Evolutionary conservation across 768 basidiomycete species (phyloP).

Genomic region (Pleurotus platypus): DNA sequence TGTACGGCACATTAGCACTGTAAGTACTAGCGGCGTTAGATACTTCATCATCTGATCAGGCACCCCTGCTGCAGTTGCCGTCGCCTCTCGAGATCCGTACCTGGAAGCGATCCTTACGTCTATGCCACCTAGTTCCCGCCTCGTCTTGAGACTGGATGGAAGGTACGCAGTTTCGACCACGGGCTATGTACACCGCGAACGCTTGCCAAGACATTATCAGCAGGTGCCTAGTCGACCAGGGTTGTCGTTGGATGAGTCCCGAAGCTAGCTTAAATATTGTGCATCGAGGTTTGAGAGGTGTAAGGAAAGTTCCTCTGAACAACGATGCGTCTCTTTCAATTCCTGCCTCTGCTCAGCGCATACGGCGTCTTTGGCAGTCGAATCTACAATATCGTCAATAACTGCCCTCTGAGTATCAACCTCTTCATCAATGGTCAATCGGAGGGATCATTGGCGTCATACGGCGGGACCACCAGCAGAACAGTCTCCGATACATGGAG

Average conservation of each 20-base stretch:
- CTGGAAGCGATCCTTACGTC: neutral
- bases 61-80: no score
- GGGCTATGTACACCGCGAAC: neutral
- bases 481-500: conserved; percentile 17
- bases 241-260: no score
- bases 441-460: conserved; percentile 15
- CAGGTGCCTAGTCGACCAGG: neutral
- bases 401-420: conserved; percentile 19
- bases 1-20: no score
- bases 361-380: neutral
- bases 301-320: neutral
- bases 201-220: conserved; percentile 4
- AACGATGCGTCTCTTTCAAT: neutral
- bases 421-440: conserved; percentile 21
- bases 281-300: no score
- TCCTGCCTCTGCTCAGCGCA: neutral
- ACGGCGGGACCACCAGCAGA: conserved; percentile 13
- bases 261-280: no score
- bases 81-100: no score
- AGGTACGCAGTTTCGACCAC: neutral
- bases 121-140: neutral
- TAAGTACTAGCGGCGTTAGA: no score
- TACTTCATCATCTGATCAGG: no score
- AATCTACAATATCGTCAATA: conserved; percentile 19
- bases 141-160: neutral